Percentiles rank a stretch among this genome's conserved stretches.
Conservation (phyloP, 2,329 filamentous ascomycete genomes). For the Corinectria fuckeliana region DNA sequence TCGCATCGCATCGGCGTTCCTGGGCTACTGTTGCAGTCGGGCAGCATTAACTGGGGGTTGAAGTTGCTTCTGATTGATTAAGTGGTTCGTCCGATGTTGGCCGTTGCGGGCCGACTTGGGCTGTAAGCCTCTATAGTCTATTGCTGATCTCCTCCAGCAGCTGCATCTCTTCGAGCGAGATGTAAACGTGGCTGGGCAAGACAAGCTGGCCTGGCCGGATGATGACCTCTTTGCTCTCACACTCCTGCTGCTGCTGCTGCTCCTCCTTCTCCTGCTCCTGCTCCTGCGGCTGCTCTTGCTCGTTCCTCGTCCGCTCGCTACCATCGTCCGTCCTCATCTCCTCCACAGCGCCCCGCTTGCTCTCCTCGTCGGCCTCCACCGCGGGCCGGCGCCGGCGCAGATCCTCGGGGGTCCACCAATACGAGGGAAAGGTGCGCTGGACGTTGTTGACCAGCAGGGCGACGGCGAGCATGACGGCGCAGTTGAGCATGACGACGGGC, state of each 20-base stretch:
- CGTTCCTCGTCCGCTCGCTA: constrained; percentile 21
- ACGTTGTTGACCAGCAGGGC: constrained; percentile 74
- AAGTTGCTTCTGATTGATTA: background rate
- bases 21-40: background rate
- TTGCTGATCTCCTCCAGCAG: constrained; percentile 46
- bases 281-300: constrained; percentile 28
- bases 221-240: constrained; percentile 35
- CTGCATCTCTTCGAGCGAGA: constrained; percentile 47
- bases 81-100: background rate
- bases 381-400: constrained; percentile 19
- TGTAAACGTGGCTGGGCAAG: constrained; percentile 44
- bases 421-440: constrained; percentile 69
- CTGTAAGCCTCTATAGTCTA: constrained; percentile 35
- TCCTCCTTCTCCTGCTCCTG: no score
- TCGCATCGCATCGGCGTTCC: background rate
- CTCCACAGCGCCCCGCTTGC: constrained; percentile 17
- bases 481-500: constrained; percentile 66
- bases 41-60: background rate
- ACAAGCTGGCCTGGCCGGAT: constrained; percentile 44
- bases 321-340: constrained; percentile 24
- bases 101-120: background rate
- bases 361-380: constrained; percentile 16
- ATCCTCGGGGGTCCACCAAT: constrained; percentile 69
- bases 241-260: constrained; percentile 33
- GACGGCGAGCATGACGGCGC: constrained; percentile 64